Evolutionary conservation across 1,139 yeast species (phyloP).

Genomic region (Citeromyces siamensis): DNA sequence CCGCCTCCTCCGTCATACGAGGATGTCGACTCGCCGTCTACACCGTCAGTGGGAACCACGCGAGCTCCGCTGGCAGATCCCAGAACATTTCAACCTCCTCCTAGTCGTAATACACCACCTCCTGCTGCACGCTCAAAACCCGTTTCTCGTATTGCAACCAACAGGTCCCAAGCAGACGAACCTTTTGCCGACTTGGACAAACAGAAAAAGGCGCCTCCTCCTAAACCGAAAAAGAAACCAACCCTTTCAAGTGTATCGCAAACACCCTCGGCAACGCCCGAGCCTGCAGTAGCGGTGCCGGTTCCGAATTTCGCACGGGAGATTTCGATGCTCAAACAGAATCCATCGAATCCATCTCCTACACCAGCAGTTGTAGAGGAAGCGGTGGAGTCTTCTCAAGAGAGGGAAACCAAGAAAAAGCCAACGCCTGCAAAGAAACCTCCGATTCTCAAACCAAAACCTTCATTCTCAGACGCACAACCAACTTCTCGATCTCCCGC

Average conservation of each 20-base stretch:
- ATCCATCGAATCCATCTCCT: not conserved
- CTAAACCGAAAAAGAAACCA: not conserved
- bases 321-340: not conserved
- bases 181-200: not conserved
- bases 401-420: not conserved
- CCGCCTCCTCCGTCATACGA: too few species aligned
- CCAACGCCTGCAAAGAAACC: not conserved
- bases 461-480: too few species aligned
- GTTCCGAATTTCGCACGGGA: not conserved
- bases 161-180: too few species aligned
- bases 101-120: too few species aligned
- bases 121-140: not conserved
- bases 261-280: too few species aligned
- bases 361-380: not conserved
- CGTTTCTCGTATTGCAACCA: not conserved
- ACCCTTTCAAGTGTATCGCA: not conserved
- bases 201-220: slow-evolving; percentile 1
- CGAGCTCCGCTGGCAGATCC: too few species aligned
- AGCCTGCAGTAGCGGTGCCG: not conserved
- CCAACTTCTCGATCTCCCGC: not conserved
- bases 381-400: not conserved
- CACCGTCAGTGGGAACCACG: too few species aligned
- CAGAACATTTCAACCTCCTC: too few species aligned
- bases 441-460: too few species aligned
- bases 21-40: too few species aligned